Conservation (phyloP, 1,139 yeast genomes). For the Pichia terricola region DNA sequence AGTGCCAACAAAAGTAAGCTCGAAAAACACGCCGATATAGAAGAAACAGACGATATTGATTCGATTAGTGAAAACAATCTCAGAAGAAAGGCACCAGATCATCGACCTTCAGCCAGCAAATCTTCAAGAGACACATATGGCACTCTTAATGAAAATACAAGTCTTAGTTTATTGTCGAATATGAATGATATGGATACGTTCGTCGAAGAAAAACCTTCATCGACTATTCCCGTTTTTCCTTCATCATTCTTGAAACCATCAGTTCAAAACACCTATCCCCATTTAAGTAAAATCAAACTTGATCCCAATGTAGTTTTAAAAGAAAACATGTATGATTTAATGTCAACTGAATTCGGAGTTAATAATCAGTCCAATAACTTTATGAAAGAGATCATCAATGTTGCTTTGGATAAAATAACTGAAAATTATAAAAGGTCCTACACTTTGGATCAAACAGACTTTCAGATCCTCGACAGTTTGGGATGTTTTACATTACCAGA, state of each 20-base stretch:
- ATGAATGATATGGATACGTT: slow-evolving; percentile 4
- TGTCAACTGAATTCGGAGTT: slow-evolving; percentile 11
- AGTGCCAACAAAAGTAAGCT: slow-evolving; percentile 8
- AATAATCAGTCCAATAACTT: slow-evolving; percentile 7
- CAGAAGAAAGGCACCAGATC: neutral
- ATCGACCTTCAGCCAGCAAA: neutral
- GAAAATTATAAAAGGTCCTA: slow-evolving; percentile 25
- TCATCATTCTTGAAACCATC: slow-evolving; percentile 13
- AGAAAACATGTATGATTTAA: slow-evolving; percentile 14
- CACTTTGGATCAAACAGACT: slow-evolving; percentile 36
- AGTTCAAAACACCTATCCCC: slow-evolving; percentile 11
- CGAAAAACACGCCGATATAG: neutral
- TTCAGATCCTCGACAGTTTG: slow-evolving; percentile 51
- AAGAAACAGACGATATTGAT: neutral
- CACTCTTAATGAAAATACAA: neutral
- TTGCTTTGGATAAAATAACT: slow-evolving; percentile 25
- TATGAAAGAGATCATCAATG: slow-evolving; percentile 15
- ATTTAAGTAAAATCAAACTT: slow-evolving; percentile 13
- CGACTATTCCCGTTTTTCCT: slow-evolving; percentile 5
- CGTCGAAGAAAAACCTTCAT: slow-evolving; percentile 3
- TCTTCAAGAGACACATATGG: neutral
- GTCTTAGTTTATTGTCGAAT: neutral
- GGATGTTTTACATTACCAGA: slow-evolving; percentile 71
- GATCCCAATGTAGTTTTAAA: slow-evolving; percentile 16
- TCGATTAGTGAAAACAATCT: no score